These are phyloP conservation scores for Botrytis tulipae DNA, from an alignment of 2,329 filamentous ascomycete genomes.

Conservation along the genomic window DNA sequence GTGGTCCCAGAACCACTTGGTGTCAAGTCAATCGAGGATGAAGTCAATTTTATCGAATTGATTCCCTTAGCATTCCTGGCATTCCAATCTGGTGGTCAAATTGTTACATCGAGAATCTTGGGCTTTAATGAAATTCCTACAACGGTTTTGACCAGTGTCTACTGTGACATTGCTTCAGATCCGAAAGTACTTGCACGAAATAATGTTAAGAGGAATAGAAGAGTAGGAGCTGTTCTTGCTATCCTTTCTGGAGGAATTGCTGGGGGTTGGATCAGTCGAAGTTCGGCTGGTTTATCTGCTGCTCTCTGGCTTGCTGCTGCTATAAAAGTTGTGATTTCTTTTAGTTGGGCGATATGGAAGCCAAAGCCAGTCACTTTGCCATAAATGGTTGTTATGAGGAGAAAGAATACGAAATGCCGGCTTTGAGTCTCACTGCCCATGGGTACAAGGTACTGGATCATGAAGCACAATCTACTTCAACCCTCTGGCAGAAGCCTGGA, in stretches of 20 bases:
- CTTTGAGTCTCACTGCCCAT: not conserved
- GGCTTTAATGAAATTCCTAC: conserved; percentile 70
- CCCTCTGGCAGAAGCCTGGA: not conserved
- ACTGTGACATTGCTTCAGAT: conserved; percentile 77
- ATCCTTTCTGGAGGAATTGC: conserved; percentile 53
- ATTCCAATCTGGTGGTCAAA: conserved; percentile 77
- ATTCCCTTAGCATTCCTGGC: conserved; percentile 49
- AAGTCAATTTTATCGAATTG: conserved; percentile 44
- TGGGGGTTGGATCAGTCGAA: conserved; percentile 55
- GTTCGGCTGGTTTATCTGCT: conserved; percentile 49
- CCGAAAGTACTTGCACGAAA: conserved; percentile 46
- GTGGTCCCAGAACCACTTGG: conserved; percentile 47
- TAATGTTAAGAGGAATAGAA: conserved; percentile 53
- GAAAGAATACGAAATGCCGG: not conserved
- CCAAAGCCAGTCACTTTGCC: conserved; percentile 24
- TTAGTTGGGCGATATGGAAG: conserved; percentile 62
- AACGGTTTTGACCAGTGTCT: conserved; percentile 77
- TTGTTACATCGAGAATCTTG: conserved; percentile 69
- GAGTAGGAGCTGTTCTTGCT: conserved; percentile 49
- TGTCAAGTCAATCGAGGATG: conserved; percentile 30
- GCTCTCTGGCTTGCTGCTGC: conserved; percentile 46
- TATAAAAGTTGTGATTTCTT: conserved; percentile 55
- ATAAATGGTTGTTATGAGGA: not conserved
- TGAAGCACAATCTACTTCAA: not conserved
- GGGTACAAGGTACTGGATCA: not conserved